These are phyloP conservation scores for Blastomyces emzantsi DNA, from an alignment of 2,329 filamentous ascomycete species.

Conservation along the genomic window DNA sequence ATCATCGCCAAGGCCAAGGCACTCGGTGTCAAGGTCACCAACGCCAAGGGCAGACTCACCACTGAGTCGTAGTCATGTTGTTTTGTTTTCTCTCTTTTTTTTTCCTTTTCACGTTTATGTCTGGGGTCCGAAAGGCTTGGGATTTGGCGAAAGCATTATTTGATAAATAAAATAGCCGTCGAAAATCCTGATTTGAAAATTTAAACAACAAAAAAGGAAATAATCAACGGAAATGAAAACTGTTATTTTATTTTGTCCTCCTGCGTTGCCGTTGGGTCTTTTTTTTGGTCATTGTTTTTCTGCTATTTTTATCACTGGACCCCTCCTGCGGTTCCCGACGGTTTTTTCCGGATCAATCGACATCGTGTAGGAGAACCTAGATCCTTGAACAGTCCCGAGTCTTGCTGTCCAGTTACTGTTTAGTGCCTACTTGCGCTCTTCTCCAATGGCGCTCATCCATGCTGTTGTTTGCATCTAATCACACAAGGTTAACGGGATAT, in stretches of 20 bases:
- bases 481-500: background rate
- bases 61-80: constrained; percentile 54
- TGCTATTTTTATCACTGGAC: background rate
- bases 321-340: background rate
- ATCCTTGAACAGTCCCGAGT: background rate
- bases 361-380: background rate
- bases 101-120: constrained; percentile 9
- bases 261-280: background rate
- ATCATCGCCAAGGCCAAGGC: constrained; percentile 97
- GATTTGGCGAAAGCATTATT: constrained; percentile 7
- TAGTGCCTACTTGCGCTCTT: background rate
- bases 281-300: background rate
- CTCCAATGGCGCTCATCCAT: background rate
- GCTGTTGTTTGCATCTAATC: background rate
- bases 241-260: constrained; percentile 2
- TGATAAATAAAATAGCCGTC: constrained; percentile 7
- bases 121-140: constrained; percentile 3
- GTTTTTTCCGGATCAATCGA: background rate
- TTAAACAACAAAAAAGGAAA: background rate
- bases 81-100: constrained; percentile 1
- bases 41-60: constrained; percentile 97
- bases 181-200: constrained; percentile 4
- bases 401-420: background rate
- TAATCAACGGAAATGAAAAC: constrained; percentile 6
- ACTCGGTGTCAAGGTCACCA: constrained; percentile 98